Evolutionary conservation across 192 early-diverging fungal genomes (phyloP).

Genomic region (Chytriomyces confervae): DNA sequence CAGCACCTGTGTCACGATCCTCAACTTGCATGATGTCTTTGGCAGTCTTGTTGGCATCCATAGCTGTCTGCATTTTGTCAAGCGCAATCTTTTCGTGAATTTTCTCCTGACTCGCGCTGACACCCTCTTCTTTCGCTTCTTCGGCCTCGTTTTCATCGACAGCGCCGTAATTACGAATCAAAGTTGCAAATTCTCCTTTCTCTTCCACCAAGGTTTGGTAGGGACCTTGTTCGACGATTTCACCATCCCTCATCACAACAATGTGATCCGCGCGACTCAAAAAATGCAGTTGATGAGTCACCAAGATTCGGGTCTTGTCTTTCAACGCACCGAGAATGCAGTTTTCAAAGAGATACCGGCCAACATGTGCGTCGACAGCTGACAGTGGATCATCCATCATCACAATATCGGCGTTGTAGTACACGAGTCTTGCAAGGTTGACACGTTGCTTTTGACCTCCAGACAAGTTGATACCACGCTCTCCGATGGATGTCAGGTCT

Average conservation of each 20-base stretch:
- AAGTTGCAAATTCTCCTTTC: slow-evolving; percentile 61
- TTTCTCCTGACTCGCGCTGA: slow-evolving; percentile 41
- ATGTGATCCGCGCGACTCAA: slow-evolving; percentile 79
- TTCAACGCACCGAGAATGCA: slow-evolving; percentile 70
- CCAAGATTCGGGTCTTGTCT: slow-evolving; percentile 83
- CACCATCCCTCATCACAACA: slow-evolving; percentile 74
- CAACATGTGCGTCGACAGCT: slow-evolving; percentile 77
- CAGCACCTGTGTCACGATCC: slow-evolving; percentile 77
- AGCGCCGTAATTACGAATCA: slow-evolving; percentile 70
- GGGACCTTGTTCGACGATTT: slow-evolving; percentile 69
- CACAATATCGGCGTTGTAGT: slow-evolving; percentile 77
- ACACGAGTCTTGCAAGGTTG: slow-evolving; percentile 79
- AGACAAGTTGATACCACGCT: slow-evolving; percentile 57
- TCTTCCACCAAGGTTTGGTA: slow-evolving; percentile 64
- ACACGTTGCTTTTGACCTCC: slow-evolving; percentile 89
- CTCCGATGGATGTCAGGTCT: slow-evolving; percentile 66
- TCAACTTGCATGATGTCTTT: slow-evolving; percentile 79
- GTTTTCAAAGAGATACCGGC: slow-evolving; percentile 75
- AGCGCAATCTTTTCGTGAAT: slow-evolving; percentile 35
- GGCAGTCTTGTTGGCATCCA: slow-evolving; percentile 3
- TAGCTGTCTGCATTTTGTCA: slow-evolving; percentile 16
- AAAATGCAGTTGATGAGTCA: slow-evolving; percentile 82
- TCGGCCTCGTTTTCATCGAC: slow-evolving; percentile 54
- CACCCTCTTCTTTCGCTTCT: slow-evolving; percentile 50
- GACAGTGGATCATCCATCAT: slow-evolving; percentile 87